These are phyloP conservation scores for Cryptococcus sp. DNA, from an alignment of 1,284 basidiomycete genomes.

Conservation along the genomic window DNA sequence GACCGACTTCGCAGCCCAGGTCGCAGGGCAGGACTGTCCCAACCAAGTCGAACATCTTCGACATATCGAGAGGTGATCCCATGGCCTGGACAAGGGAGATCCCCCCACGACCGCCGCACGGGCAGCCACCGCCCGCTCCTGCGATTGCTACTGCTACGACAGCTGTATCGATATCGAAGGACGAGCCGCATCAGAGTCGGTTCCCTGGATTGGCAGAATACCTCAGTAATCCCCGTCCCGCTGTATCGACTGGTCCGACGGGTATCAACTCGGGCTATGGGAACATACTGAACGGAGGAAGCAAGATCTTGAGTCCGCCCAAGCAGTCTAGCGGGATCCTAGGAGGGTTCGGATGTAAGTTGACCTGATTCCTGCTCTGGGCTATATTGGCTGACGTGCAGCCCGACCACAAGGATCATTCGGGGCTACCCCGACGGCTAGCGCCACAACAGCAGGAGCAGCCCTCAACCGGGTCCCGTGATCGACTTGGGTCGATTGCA, in stretches of 20 bases:
- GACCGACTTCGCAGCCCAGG: conserved; percentile 3
- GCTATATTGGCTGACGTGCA: neutral
- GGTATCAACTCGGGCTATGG: neutral
- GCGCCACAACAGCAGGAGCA: neutral
- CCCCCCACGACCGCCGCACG: neutral
- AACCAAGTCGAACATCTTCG: conserved; percentile 25
- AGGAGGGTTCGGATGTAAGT: neutral
- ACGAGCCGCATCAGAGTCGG: conserved; percentile 2
- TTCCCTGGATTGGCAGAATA: conserved; percentile 31
- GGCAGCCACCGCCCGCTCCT: neutral
- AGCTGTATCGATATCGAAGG: neutral
- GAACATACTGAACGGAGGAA: neutral
- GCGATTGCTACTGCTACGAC: neutral
- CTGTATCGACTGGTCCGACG: conserved; percentile 3
- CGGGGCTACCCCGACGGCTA: neutral
- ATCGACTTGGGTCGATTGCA: too few relatives aligned
- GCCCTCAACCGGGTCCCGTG: too few relatives aligned
- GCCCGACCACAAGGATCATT: neutral
- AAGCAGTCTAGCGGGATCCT: conserved; percentile 1
- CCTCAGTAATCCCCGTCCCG: conserved; percentile 15
- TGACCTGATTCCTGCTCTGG: too few relatives aligned
- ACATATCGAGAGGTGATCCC: too few relatives aligned
- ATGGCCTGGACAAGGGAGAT: neutral
- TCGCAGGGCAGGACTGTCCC: conserved; percentile 27
- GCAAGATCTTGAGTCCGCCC: conserved; percentile 9